phyloP scores from a whole-genome alignment of 2,329 filamentous ascomycete genomes.

The Penicillium decumbens region DNA sequence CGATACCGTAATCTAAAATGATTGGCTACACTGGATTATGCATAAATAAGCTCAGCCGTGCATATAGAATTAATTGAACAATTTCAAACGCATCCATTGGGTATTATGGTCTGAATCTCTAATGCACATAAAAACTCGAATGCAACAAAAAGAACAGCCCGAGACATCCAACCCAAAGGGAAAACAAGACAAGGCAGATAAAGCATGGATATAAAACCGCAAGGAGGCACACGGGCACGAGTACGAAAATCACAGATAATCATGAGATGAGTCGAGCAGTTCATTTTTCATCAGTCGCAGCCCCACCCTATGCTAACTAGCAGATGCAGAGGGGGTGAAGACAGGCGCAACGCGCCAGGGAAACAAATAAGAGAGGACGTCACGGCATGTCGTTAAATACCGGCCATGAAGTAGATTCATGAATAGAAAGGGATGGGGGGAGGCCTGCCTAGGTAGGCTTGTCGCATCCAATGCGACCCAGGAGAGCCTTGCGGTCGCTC shows the following conservation, averaged over 20 bases:
- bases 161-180: conserved; percentile 8
- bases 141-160: conserved; percentile 10
- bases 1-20: conserved; percentile 1
- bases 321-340: neutral
- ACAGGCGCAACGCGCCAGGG: neutral
- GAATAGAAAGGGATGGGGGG: conserved; percentile 5
- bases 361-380: conserved; percentile 7
- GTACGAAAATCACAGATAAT: conserved; percentile 15
- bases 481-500: conserved; percentile 62
- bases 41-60: neutral
- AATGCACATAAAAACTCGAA: conserved; percentile 10
- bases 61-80: neutral
- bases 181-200: conserved; percentile 6
- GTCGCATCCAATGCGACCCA: conserved; percentile 78
- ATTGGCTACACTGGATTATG: neutral
- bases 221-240: conserved; percentile 8
- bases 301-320: neutral
- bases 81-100: conserved; percentile 19
- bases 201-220: conserved; percentile 19
- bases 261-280: conserved; percentile 16
- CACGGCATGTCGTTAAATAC: conserved; percentile 15
- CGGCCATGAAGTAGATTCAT: conserved; percentile 14
- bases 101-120: conserved; percentile 20
- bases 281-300: conserved; percentile 10
- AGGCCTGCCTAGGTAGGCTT: conserved; percentile 49